Conservation (phyloP, 768 basidiomycete genomes). For the Kwoniella mangroviensis region DNA sequence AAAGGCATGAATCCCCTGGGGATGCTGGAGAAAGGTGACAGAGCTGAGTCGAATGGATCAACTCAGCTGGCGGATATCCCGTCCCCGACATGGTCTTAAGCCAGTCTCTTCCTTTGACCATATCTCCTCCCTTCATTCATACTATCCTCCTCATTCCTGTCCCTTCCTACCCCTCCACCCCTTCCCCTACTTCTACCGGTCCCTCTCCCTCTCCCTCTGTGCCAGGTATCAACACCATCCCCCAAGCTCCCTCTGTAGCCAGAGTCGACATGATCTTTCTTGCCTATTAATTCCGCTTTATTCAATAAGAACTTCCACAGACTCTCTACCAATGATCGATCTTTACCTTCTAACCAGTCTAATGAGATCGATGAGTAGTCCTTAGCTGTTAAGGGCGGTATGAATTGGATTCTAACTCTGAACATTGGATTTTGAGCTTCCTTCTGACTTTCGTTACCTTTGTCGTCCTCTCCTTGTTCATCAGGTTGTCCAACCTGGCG, state of each 20-base stretch:
- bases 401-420: constrained; percentile 22
- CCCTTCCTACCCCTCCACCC: not conserved
- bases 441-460: not conserved
- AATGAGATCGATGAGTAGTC: constrained; percentile 12
- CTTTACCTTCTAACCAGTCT: constrained; percentile 43
- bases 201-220: not conserved
- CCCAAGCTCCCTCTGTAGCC: constrained; percentile 12
- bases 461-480: too few relatives aligned
- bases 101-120: constrained; percentile 1
- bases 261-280: constrained; percentile 7
- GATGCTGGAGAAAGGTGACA: too few relatives aligned
- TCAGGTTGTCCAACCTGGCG: constrained; percentile 2
- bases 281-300: constrained; percentile 38
- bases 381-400: constrained; percentile 2
- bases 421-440: constrained; percentile 14
- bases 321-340: constrained; percentile 39
- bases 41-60: too few relatives aligned
- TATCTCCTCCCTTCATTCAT: constrained; percentile 2
- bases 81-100: too few relatives aligned
- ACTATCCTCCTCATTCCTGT: not conserved
- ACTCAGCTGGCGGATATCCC: too few relatives aligned
- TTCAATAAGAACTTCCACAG: constrained; percentile 50
- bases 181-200: not conserved
- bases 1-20: too few relatives aligned
- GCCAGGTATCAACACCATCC: not conserved